Conservation (phyloP, 202 grass and related monocot species). For the Panicum virgatum region DNA sequence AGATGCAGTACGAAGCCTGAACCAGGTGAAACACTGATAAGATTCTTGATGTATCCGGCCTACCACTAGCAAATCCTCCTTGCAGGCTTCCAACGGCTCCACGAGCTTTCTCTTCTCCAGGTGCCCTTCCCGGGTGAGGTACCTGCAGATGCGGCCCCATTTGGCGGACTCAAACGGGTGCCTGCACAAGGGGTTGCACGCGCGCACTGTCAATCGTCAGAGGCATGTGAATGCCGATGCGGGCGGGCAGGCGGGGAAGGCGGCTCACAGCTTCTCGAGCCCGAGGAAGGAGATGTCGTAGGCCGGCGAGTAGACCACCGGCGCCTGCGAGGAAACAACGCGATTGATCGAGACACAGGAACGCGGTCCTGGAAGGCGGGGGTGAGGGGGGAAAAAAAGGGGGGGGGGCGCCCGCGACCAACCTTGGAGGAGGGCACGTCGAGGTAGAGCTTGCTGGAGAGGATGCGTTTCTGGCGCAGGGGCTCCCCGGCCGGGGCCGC, state of each 20-base stretch:
- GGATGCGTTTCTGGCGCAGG: constrained; percentile 63
- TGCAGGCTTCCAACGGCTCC: constrained; percentile 81
- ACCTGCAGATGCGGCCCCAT: constrained; percentile 80
- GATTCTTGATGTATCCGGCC: neutral
- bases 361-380: neutral
- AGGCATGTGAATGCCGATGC: neutral
- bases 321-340: constrained; percentile 51
- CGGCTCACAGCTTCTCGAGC: constrained; percentile 88
- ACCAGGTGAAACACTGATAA: neutral
- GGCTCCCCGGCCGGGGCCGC: constrained; percentile 28
- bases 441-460: constrained; percentile 94
- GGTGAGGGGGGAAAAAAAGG: neutral
- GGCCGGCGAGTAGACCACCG: constrained; percentile 71
- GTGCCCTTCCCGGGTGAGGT: constrained; percentile 64
- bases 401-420: neutral
- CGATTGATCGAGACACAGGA: neutral
- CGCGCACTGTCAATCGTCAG: neutral
- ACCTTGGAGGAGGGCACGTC: constrained; percentile 84
- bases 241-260: neutral
- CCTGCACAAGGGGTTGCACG: constrained; percentile 40
- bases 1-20: neutral
- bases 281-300: constrained; percentile 88
- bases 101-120: constrained; percentile 62
- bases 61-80: constrained; percentile 91
- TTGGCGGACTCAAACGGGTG: constrained; percentile 99